Evolutionary conservation across 1,139 yeast genomes (phyloP), one percentile per base, ranked within the genome.

Genomic region (Candida buenavistaensis): DNA sequence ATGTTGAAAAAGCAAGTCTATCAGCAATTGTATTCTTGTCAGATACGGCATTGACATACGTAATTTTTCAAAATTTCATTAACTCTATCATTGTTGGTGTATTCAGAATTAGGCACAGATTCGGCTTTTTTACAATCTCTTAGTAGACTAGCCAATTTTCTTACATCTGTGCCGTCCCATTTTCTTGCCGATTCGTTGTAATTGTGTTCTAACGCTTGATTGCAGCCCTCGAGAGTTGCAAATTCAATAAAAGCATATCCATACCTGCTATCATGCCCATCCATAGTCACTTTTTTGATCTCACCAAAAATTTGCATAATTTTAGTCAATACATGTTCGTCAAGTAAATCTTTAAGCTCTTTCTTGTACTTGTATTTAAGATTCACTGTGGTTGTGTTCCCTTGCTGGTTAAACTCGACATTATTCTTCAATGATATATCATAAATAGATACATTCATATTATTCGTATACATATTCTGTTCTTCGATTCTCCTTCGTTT

Each of bases 301-400:
- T 57, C 47, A 0, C 82, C 81, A 52, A 76, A 77, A 2, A 67
- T 67, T 16, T 49, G 45, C 79, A 77, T 72, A 15, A 76, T 55
- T 33, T 61, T 56, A 11, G 28, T 24, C 9, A 77, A 46, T 1
- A 67, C 54, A 2, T 59, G 64, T 3, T 46, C 47, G 19, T 57
- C 59, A 22, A 75, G 55, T 19, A 54, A 39, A 1, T 48, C 64
- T 10, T 50, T 48, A 8, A 72, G 38, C 32, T 64, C 69, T 3
- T 62, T 59, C 35, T 62, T 62, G 23, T 39, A 37, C 59, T 59
- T 45, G 20, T 40, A 41, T 20, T 74, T 75, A 78, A 80, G 74
- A 39, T 55, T 62, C 11, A 75, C 59, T 9, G 30, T 26, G 19
- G 55, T 51, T n/a, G 14, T 29, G 9, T 4, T 15, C 9, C 16